These are phyloP conservation scores for Gigaspora rosea DNA, from an alignment of 192 early-diverging fungal genomes.

Conservation along the genomic window DNA sequence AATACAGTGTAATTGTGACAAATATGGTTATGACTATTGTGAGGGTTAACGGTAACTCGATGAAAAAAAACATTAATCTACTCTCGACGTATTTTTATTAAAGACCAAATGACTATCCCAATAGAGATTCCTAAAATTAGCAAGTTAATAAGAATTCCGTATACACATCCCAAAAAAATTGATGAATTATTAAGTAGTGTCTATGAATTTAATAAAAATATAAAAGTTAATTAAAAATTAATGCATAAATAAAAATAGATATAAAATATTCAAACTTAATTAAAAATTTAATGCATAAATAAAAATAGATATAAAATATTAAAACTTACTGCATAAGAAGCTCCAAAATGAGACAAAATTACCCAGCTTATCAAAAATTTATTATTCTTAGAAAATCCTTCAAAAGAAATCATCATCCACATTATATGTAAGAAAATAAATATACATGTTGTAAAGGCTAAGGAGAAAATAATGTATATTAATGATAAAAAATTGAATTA, in stretches of 20 bases:
- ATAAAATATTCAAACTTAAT: not conserved
- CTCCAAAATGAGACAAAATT: constrained; percentile 64
- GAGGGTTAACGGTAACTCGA: too few species aligned
- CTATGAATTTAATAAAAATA: constrained; percentile 32
- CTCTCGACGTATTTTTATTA: too few species aligned
- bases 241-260: too few species aligned
- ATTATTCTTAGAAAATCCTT: constrained; percentile 53
- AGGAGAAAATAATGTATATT: not conserved
- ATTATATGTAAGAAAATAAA: constrained; percentile 70
- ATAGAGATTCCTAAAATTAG: constrained; percentile 34
- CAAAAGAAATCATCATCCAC: constrained; percentile 79
- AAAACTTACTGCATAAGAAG: constrained; percentile 54
- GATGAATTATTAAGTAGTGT: constrained; percentile 50
- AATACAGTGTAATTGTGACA: too few species aligned
- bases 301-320: constrained; percentile 1
- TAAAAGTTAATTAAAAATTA: too few species aligned
- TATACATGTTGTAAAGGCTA: constrained; percentile 70
- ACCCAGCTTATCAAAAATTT: constrained; percentile 55
- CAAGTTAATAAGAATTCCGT: constrained; percentile 40
- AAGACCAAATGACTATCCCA: too few species aligned
- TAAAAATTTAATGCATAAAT: not conserved
- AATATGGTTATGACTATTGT: too few species aligned
- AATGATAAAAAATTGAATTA: not conserved
- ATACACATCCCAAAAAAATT: constrained; percentile 46
- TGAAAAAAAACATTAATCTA: too few species aligned